Evolutionary conservation across 2,329 filamentous ascomycete species (phyloP).

Genomic region (Trichophyton equinum): DNA sequence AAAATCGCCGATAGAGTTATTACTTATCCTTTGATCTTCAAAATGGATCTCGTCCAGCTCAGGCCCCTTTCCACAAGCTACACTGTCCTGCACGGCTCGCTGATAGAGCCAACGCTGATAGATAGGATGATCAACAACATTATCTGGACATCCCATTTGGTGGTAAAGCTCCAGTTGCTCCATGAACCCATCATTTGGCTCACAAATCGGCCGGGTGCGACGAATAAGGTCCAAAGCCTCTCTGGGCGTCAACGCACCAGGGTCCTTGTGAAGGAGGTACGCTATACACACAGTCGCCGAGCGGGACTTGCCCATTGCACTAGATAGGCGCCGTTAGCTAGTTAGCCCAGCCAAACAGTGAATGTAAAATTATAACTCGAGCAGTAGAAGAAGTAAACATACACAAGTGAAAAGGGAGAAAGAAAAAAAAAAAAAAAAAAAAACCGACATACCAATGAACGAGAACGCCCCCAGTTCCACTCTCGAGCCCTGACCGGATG

Average conservation of each 20-base stretch:
- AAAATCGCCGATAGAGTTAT: constrained; percentile 11
- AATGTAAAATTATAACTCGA: neutral
- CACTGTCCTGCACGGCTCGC: constrained; percentile 51
- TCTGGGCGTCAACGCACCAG: constrained; percentile 44
- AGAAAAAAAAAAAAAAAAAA: neutral
- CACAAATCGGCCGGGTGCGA: constrained; percentile 60
- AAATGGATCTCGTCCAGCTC: constrained; percentile 65
- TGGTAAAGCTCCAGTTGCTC: constrained; percentile 76
- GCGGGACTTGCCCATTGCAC: constrained; percentile 91
- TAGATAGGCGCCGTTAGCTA: constrained; percentile 37
- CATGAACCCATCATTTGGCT: constrained; percentile 89
- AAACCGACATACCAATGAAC: constrained; percentile 51
- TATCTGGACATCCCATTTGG: constrained; percentile 66
- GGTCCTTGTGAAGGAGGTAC: constrained; percentile 57
- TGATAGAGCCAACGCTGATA: constrained; percentile 72
- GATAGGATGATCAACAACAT: constrained; percentile 54
- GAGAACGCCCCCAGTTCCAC: constrained; percentile 40
- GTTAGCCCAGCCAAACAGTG: neutral
- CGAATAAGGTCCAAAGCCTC: constrained; percentile 61
- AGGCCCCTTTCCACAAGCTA: constrained; percentile 67
- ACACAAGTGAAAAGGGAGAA: too few species aligned
- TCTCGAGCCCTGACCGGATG: constrained; percentile 62
- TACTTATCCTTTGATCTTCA: constrained; percentile 37
- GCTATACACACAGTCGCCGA: constrained; percentile 75
- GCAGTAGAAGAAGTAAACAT: neutral